Evolutionary conservation across 148 eudicot genomes (phyloP).

Genomic region (Nyssa sinensis): DNA sequence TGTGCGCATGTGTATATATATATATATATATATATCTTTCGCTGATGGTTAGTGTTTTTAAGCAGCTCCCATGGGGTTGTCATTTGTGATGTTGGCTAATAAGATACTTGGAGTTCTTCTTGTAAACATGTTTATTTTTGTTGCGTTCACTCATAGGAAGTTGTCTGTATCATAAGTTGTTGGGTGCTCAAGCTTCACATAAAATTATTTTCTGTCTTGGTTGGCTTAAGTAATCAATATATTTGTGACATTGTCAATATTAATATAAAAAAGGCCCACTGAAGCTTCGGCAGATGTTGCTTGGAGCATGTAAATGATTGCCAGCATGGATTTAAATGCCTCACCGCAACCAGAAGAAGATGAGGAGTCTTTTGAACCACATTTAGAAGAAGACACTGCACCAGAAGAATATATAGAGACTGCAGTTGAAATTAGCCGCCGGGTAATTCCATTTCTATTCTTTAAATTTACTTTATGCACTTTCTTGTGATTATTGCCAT

Average conservation of each 20-base stretch:
- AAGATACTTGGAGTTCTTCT: background rate
- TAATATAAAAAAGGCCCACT: background rate
- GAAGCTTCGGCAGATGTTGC: constrained; percentile 20
- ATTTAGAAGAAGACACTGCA: constrained; percentile 48
- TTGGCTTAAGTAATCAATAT: background rate
- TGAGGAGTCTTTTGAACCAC: constrained; percentile 58
- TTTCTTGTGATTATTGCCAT: background rate
- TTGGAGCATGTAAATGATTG: constrained; percentile 36
- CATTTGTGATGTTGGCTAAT: too few species aligned
- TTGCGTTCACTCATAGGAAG: background rate
- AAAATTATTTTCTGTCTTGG: background rate
- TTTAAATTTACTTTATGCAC: constrained; percentile 3
- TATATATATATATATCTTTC: too few species aligned
- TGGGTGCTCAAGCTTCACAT: background rate
- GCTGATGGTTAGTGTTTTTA: too few species aligned
- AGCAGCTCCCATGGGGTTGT: background rate
- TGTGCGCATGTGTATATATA: too few species aligned
- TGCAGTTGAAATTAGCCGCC: constrained; percentile 63
- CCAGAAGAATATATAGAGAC: constrained; percentile 55
- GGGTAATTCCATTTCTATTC: constrained; percentile 46
- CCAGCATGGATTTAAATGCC: constrained; percentile 88
- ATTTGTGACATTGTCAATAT: constrained; percentile 6
- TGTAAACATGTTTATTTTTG: background rate
- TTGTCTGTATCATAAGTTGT: background rate
- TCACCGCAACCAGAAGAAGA: constrained; percentile 92